phyloP scores from a whole-genome alignment of 176 grass and related monocot species.

The Alloteropsis semialata region DNA sequence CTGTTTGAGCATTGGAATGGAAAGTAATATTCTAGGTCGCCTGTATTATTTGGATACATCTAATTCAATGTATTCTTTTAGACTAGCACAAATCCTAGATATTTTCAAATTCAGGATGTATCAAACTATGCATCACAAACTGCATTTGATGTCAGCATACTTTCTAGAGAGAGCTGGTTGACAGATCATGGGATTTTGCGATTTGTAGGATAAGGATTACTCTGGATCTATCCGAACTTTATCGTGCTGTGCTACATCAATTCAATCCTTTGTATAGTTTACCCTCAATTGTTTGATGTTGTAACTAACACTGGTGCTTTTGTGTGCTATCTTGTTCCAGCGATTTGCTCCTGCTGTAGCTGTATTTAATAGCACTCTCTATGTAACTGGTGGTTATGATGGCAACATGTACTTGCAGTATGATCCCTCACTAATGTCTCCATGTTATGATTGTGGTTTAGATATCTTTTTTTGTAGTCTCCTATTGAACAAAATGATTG shows the following conservation, averaged over 20 bases:
- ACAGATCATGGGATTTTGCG: neutral
- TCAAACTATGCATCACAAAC: neutral
- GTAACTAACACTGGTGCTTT: neutral
- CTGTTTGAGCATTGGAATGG: constrained; percentile 5
- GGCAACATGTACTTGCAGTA: constrained; percentile 68
- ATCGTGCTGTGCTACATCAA: neutral
- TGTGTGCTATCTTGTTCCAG: constrained; percentile 39
- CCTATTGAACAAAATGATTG: constrained; percentile 3
- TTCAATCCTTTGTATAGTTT: neutral
- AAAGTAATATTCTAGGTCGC: neutral
- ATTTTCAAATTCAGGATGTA: constrained; percentile 4
- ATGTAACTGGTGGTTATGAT: constrained; percentile 80
- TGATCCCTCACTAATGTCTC: constrained; percentile 24
- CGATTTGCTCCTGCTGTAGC: constrained; percentile 66
- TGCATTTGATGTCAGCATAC: neutral
- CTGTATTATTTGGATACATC: neutral
- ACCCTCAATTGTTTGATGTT: neutral
- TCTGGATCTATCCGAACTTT: neutral
- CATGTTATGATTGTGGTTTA: neutral
- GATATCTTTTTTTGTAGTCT: neutral
- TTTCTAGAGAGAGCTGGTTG: neutral
- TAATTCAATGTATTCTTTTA: constrained; percentile 1
- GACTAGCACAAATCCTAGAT: neutral
- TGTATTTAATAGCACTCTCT: constrained; percentile 47
- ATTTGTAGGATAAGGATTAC: constrained; percentile 12